Percentiles rank a stretch among this genome's conserved stretches.
phyloP scores from a whole-genome alignment of 352 stramenopile species.

The Phytophthora aleatoria region DNA sequence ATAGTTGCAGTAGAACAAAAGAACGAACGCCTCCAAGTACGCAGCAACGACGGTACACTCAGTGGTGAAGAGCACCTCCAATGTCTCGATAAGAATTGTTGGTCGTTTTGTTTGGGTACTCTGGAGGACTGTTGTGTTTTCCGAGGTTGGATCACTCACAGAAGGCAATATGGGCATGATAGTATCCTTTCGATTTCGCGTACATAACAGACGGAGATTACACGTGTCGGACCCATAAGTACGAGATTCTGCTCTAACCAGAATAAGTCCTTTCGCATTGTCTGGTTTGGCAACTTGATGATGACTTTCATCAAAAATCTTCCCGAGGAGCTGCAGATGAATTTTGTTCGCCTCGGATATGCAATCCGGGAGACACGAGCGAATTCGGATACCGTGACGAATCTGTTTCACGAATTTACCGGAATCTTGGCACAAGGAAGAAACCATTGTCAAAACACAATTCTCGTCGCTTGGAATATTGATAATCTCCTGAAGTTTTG shows the following conservation, averaged over 20 bases:
- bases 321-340: neutral
- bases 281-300: neutral
- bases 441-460: constrained; percentile 1
- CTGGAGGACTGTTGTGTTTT: neutral
- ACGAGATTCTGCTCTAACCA: neutral
- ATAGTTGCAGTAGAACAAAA: constrained; percentile 29
- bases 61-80: constrained; percentile 30
- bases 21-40: constrained; percentile 43
- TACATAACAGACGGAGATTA: neutral
- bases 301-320: neutral
- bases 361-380: neutral
- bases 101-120: neutral
- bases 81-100: constrained; percentile 7
- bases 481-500: neutral
- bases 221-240: neutral
- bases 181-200: neutral
- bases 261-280: neutral
- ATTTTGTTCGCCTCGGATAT: neutral
- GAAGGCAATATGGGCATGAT: neutral
- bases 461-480: neutral
- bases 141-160: neutral
- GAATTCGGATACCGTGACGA: neutral
- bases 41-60: constrained; percentile 42
- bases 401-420: neutral
- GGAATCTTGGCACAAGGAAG: neutral